Conservation (phyloP, 345 rosid species). For the Ceriops zippeliana region DNA sequence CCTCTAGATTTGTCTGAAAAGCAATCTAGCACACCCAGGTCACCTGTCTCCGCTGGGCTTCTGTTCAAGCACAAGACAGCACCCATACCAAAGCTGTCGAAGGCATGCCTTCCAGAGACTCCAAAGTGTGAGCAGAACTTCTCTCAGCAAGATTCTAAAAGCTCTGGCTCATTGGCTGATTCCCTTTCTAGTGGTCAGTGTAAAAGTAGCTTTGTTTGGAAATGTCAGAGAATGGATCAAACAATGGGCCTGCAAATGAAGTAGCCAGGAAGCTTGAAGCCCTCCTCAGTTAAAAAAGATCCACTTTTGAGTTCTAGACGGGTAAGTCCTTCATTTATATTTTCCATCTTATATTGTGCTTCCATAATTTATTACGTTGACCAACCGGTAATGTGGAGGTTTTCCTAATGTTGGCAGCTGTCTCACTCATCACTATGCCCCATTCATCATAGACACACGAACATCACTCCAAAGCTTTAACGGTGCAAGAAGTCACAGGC, state of each 20-base stretch:
- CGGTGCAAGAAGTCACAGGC: background rate
- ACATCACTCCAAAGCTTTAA: background rate
- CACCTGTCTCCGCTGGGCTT: slow-evolving; percentile 49
- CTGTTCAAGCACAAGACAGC: slow-evolving; percentile 33
- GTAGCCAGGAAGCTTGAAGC: slow-evolving; percentile 32
- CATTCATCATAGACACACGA: background rate
- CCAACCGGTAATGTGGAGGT: slow-evolving; percentile 32
- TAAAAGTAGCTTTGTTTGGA: slow-evolving; percentile 21
- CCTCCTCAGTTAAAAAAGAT: slow-evolving; percentile 27
- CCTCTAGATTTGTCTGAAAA: slow-evolving; percentile 48
- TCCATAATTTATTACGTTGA: slow-evolving; percentile 11
- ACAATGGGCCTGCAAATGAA: slow-evolving; percentile 38
- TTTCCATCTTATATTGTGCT: slow-evolving; percentile 16
- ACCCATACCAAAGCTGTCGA: slow-evolving; percentile 20
- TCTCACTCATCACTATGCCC: slow-evolving; percentile 16
- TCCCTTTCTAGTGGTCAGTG: slow-evolving; percentile 16
- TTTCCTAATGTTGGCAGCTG: slow-evolving; percentile 32
- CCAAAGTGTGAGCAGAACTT: slow-evolving; percentile 26
- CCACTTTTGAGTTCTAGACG: slow-evolving; percentile 16
- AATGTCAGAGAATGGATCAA: slow-evolving; percentile 34
- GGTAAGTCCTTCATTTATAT: slow-evolving; percentile 42
- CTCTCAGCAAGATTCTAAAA: slow-evolving; percentile 34
- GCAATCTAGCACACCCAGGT: slow-evolving; percentile 50
- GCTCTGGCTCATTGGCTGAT: slow-evolving; percentile 20
- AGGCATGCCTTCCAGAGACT: slow-evolving; percentile 31